Evolutionary conservation across 371 early-diverging fungal species (phyloP).

Genomic region (Mucor mucedo): DNA sequence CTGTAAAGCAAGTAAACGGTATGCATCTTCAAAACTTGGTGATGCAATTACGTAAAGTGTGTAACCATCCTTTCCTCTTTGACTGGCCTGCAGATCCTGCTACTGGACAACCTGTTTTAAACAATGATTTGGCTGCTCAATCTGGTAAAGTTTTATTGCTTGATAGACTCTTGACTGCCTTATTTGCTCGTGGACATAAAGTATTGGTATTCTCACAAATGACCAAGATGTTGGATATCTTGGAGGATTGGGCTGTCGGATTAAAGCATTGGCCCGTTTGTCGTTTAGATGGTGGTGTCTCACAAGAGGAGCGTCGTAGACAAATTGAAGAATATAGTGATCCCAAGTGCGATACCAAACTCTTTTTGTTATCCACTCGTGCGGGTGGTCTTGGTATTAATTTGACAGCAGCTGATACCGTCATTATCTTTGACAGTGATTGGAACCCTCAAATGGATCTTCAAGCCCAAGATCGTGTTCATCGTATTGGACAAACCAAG

Average conservation of each 20-base stretch:
- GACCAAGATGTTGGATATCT: slow-evolving; percentile 89
- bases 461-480: slow-evolving; percentile 97
- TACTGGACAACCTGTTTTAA: slow-evolving; percentile 50
- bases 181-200: slow-evolving; percentile 82
- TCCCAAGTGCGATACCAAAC: slow-evolving; percentile 51
- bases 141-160: slow-evolving; percentile 91
- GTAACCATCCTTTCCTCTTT: slow-evolving; percentile 95
- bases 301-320: slow-evolving; percentile 77
- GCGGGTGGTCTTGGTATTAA: slow-evolving; percentile 98
- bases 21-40: slow-evolving; percentile 78
- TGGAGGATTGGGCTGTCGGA: slow-evolving; percentile 86
- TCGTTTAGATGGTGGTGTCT: slow-evolving; percentile 92
- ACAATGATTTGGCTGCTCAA: slow-evolving; percentile 63
- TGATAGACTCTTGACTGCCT: slow-evolving; percentile 79
- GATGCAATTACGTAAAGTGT: slow-evolving; percentile 96
- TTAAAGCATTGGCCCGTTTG: slow-evolving; percentile 83
- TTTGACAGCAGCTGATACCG: slow-evolving; percentile 93
- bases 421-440: slow-evolving; percentile 92
- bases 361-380: slow-evolving; percentile 97
- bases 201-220: slow-evolving; percentile 96
- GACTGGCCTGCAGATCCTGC: slow-evolving; percentile 72
- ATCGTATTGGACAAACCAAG: slow-evolving; percentile 94
- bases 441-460: slow-evolving; percentile 98
- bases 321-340: slow-evolving; percentile 76
- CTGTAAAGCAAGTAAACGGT: slow-evolving; percentile 55